Evolutionary conservation across 306 rosid species (phyloP).

Genomic region (Arachis hypogaea): DNA sequence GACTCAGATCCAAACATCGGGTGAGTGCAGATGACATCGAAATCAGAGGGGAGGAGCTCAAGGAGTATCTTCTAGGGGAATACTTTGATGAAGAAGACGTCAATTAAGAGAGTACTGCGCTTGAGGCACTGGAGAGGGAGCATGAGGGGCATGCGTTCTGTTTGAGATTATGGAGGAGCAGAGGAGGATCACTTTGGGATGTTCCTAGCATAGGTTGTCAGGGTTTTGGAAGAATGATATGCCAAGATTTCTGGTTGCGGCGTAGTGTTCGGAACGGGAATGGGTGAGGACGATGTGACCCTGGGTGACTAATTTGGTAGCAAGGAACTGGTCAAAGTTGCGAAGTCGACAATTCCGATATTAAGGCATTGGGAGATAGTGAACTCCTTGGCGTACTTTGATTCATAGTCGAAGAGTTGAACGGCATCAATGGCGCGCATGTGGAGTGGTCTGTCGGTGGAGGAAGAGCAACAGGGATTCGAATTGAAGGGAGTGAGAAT

Average conservation of each 20-base stretch:
- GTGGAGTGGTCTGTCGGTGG: too few relatives aligned
- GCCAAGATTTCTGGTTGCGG: constrained; percentile 62
- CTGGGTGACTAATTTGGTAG: too few relatives aligned
- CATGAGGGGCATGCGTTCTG: constrained; percentile 57
- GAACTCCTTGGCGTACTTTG: too few relatives aligned
- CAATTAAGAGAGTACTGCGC: constrained; percentile 43
- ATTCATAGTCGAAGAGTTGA: too few relatives aligned
- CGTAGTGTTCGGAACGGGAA: constrained; percentile 76
- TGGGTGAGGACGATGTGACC: constrained; percentile 2
- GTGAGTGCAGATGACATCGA: too few relatives aligned
- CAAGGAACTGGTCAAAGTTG: too few relatives aligned
- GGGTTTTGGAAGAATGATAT: constrained; percentile 60
- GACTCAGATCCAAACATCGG: too few relatives aligned
- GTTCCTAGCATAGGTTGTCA: constrained; percentile 86
- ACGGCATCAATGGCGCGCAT: too few relatives aligned
- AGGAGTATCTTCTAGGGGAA: constrained; percentile 83
- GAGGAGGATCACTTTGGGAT: constrained; percentile 83
- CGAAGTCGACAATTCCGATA: too few relatives aligned
- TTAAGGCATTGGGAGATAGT: too few relatives aligned
- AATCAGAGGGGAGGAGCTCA: constrained; percentile 55
- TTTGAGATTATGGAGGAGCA: constrained; percentile 93
- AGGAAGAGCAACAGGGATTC: too few relatives aligned
- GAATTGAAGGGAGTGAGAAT: too few relatives aligned
- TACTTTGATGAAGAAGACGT: constrained; percentile 90
- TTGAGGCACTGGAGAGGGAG: constrained; percentile 78